Evolutionary conservation across 1,284 basidiomycete species (phyloP), one percentile per base, ranked within the genome.

Genomic region (Ustilago loliicola): DNA sequence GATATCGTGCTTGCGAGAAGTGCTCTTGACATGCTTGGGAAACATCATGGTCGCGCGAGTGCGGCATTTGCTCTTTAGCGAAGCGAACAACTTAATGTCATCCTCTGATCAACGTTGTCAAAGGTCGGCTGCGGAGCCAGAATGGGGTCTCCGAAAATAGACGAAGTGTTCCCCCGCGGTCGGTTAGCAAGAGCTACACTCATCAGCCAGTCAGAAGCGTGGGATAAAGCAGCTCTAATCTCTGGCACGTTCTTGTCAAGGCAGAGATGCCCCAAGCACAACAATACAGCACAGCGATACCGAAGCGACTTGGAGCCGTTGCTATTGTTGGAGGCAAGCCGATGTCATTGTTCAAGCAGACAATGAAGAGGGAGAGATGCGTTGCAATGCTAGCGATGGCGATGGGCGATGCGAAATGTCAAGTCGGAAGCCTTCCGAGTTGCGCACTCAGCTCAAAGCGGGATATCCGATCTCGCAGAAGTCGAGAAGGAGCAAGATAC

Each of bases 81-180:
- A n/a, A 42, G 17, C 9, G n/a, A 21, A 19, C 40, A 42, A 15
- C 40, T 42, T 13, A 42, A 42, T 19, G 45, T 11, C 3, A 48
- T 48, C 45, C 21, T 23, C 6, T 40, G 21, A 48, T 21, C 45
- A 48, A 48, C 45, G 45, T 23, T 23, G 21, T 9, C 45, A 48
- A 48, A 19, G n/a, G n/a, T 23, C 23, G 45, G 45, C 38, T 48
- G 45, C 7, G n/a, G 23, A 11, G 45, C n/a, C 21, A 27, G n/a
- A 48, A 48, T n/a, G 21, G 45, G 45, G 45, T 9, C n/a, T 42
- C 45, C 45, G 21, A 27, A 48, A 48, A 48, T 48, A 48, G 45
- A 48, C 23, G n/a, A 27, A 48, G n/a, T 48, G 21, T 21, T 11
- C 23, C 45, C 45, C 45, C n/a, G n/a, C 45, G 21, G 21, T 48